Evolutionary conservation across 2,329 filamentous ascomycete genomes (phyloP).

Genomic region (Phialophora expanda): DNA sequence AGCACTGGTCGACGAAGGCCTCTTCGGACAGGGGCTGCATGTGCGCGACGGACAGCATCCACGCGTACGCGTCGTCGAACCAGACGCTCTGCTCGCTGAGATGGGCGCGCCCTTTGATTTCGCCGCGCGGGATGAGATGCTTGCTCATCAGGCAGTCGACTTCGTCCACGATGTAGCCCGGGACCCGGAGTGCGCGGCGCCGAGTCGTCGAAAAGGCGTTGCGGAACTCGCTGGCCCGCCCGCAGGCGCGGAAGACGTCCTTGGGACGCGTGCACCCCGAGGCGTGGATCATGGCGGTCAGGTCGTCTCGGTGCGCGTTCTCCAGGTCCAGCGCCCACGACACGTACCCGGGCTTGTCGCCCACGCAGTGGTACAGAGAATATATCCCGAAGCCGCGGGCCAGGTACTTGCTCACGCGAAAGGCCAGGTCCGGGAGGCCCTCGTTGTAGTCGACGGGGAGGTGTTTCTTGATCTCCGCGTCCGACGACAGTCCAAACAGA

Average conservation of each 20-base stretch:
- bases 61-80: constrained; percentile 10
- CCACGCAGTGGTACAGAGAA: constrained; percentile 24
- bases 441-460: constrained; percentile 26
- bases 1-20: constrained; percentile 22
- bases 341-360: not conserved
- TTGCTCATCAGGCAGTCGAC: not conserved
- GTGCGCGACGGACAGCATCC: constrained; percentile 14
- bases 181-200: constrained; percentile 4
- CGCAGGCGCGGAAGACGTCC: constrained; percentile 16
- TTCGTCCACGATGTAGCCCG: constrained; percentile 20
- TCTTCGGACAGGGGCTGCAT: not conserved
- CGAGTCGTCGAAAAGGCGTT: not conserved
- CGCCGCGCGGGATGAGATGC: not conserved
- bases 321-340: constrained; percentile 27
- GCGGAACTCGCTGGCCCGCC: not conserved
- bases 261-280: not conserved
- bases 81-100: constrained; percentile 1
- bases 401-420: constrained; percentile 25
- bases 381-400: constrained; percentile 5
- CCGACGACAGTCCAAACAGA: constrained; percentile 16
- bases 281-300: constrained; percentile 13
- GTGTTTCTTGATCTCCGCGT: constrained; percentile 18
- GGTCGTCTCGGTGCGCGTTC: not conserved
- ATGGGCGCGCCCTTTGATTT: not conserved
- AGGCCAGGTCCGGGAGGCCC: not conserved